Conservation (phyloP, 116 monocot species). For the Thalassia testudinum region DNA sequence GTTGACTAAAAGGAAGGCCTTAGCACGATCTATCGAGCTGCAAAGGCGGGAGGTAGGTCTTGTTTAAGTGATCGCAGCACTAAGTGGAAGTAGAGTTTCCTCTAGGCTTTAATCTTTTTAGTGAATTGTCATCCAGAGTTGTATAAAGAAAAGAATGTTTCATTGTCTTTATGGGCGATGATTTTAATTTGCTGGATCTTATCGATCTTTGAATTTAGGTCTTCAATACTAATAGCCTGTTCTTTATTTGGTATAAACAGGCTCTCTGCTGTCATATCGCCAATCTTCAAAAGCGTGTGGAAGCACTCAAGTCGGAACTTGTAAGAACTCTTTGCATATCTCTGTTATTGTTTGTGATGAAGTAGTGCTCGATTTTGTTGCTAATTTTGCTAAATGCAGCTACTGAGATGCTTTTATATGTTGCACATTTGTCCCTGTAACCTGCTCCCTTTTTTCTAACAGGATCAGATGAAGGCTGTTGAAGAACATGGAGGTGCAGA, state of each 20-base stretch:
- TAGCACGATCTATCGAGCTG: conserved; percentile 90
- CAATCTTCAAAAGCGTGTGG: conserved; percentile 36
- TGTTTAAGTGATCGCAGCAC: not conserved
- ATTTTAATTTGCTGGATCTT: not conserved
- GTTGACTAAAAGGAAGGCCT: conserved; percentile 82
- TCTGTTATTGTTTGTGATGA: not conserved
- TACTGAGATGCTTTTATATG: not conserved
- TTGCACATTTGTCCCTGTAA: not conserved
- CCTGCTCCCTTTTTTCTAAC: not conserved
- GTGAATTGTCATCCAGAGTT: not conserved
- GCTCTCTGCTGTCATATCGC: conserved; percentile 50
- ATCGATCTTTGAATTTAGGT: not conserved
- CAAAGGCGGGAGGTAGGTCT: conserved; percentile 63
- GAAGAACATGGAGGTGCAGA: conserved; percentile 58
- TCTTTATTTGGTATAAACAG: conserved; percentile 17
- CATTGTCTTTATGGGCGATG: not conserved
- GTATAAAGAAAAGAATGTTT: not conserved
- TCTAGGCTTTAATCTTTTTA: not conserved
- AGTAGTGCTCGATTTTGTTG: not conserved
- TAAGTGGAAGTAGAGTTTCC: not conserved
- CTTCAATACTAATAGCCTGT: not conserved
- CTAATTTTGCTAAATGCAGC: not conserved
- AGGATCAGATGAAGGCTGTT: conserved; percentile 58
- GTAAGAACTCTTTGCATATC: conserved; percentile 21
- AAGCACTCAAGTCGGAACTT: conserved; percentile 63